phyloP scores from a whole-genome alignment of 2,329 filamentous ascomycete species.

The Pseudogymnoascus sp. region DNA sequence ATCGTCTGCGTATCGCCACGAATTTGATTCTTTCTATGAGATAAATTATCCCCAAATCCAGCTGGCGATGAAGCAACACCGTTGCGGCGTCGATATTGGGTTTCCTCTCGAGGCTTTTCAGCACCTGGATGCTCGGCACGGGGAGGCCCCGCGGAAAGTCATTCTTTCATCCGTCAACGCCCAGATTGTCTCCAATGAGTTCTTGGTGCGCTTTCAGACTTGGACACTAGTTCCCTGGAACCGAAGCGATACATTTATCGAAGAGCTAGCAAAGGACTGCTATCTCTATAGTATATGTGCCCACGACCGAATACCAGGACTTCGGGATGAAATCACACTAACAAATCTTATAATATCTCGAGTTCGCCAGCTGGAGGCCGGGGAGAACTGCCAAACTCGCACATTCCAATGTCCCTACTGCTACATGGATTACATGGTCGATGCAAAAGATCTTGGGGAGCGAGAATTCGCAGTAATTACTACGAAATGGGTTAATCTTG shows the following conservation, averaged over 20 bases:
- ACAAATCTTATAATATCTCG: constrained; percentile 1
- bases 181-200: constrained; percentile 7
- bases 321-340: not conserved
- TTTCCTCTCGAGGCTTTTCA: constrained; percentile 16
- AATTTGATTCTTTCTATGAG: constrained; percentile 10
- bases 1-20: not conserved
- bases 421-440: not conserved
- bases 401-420: not conserved
- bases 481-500: constrained; percentile 15
- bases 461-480: not conserved
- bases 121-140: constrained; percentile 12
- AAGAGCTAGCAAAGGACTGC: not conserved
- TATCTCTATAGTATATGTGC: not conserved
- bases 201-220: not conserved
- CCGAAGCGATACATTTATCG: not conserved
- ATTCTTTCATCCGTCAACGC: not conserved
- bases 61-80: constrained; percentile 16
- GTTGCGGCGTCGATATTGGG: constrained; percentile 12
- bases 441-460: constrained; percentile 7
- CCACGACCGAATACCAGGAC: not conserved
- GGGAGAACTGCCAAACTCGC: not conserved
- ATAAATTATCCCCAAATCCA: constrained; percentile 17
- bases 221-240: constrained; percentile 9
- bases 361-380: not conserved
- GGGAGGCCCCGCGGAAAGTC: constrained; percentile 1